Conservation (phyloP, 768 basidiomycete genomes). For the Boletellus emodensis region DNA sequence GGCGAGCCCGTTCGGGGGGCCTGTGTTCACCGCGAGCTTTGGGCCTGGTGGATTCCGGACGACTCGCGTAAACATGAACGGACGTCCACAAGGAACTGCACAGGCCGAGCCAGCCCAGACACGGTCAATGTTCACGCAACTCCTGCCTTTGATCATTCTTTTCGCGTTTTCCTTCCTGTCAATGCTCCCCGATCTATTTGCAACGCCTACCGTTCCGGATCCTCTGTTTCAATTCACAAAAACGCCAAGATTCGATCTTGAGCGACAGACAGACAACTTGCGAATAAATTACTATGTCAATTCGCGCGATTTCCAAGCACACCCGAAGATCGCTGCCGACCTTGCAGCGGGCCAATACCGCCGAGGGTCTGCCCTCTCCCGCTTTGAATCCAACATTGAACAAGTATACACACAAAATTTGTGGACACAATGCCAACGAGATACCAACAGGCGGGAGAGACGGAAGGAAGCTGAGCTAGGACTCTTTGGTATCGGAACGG, state of each 20-base stretch:
- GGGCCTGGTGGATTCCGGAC: slow-evolving; percentile 81
- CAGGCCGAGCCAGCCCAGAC: slow-evolving; percentile 40
- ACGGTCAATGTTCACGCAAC: slow-evolving; percentile 66
- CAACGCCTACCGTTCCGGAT: slow-evolving; percentile 65
- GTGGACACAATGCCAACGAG: slow-evolving; percentile 67
- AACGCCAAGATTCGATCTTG: slow-evolving; percentile 59
- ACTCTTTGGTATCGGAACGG: slow-evolving; percentile 86
- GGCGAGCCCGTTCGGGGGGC: slow-evolving; percentile 42
- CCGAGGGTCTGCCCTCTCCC: slow-evolving; percentile 36
- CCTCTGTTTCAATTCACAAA: slow-evolving; percentile 72
- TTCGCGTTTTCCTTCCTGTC: slow-evolving; percentile 83
- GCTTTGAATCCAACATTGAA: slow-evolving; percentile 79
- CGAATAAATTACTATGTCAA: slow-evolving; percentile 86
- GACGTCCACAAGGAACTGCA: slow-evolving; percentile 31
- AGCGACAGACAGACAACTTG: slow-evolving; percentile 65
- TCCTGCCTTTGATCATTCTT: slow-evolving; percentile 80
- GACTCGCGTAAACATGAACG: slow-evolving; percentile 48
- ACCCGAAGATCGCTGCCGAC: slow-evolving; percentile 72
- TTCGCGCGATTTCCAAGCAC: slow-evolving; percentile 65
- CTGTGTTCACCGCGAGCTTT: slow-evolving; percentile 75
- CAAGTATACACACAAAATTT: slow-evolving; percentile 66
- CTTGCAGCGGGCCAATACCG: slow-evolving; percentile 44
- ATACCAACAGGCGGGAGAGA: slow-evolving; percentile 62
- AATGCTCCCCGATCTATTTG: slow-evolving; percentile 72
- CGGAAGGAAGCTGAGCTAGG: slow-evolving; percentile 75